Evolutionary conservation across 2,329 filamentous ascomycete genomes (phyloP).

Genomic region (Aspergillus texensis): DNA sequence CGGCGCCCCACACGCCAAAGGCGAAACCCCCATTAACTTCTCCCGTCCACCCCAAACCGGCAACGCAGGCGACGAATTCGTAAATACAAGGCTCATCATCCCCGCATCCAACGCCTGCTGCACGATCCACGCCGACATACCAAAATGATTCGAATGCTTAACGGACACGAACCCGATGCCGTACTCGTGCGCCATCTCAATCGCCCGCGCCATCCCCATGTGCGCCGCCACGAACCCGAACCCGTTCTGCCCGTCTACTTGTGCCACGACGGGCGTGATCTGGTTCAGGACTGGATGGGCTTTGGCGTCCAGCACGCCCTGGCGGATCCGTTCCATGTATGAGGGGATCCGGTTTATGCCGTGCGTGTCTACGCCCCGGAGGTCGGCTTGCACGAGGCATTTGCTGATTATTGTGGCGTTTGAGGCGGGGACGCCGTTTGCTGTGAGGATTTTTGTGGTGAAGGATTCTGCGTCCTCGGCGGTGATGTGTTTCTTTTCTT

Average conservation of each 20-base stretch:
- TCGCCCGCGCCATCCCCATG: constrained; percentile 66
- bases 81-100: constrained; percentile 72
- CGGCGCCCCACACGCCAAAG: constrained; percentile 74
- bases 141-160: constrained; percentile 79
- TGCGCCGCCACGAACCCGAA: constrained; percentile 76
- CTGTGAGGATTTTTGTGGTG: constrained; percentile 30
- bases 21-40: constrained; percentile 73
- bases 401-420: constrained; percentile 67
- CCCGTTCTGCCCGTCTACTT: constrained; percentile 68
- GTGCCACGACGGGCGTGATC: constrained; percentile 71
- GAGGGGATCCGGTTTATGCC: constrained; percentile 77
- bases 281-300: constrained; percentile 62
- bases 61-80: constrained; percentile 71
- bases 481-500: constrained; percentile 16
- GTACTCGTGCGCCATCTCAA: constrained; percentile 63
- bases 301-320: constrained; percentile 66
- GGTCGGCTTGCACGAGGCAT: constrained; percentile 72
- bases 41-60: constrained; percentile 70
- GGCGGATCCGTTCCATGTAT: constrained; percentile 72
- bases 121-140: constrained; percentile 80
- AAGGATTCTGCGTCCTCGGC: constrained; percentile 24
- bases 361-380: constrained; percentile 79
- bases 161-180: constrained; percentile 78
- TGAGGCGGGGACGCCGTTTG: constrained; percentile 58
- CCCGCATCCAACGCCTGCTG: constrained; percentile 73